Evolutionary conservation across 2,329 filamentous ascomycete genomes (phyloP).

Genomic region (Talaromyces sp.): DNA sequence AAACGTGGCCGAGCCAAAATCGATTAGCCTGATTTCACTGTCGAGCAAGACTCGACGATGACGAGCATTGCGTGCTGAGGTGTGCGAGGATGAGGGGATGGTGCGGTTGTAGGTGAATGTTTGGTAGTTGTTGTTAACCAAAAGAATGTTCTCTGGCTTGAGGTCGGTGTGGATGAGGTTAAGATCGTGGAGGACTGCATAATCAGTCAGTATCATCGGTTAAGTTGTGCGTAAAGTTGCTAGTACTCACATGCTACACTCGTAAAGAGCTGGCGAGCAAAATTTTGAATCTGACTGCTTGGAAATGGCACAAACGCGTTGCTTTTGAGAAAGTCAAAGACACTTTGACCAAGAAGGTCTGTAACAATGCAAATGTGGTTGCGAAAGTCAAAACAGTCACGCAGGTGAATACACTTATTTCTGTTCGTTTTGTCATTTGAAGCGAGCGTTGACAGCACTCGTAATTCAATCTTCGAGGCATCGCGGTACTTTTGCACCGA

Average conservation of each 20-base stretch:
- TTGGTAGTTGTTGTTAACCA: conserved; percentile 61
- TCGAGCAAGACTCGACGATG: conserved; percentile 61
- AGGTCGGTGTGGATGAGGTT: conserved; percentile 90
- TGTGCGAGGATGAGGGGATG: conserved; percentile 60
- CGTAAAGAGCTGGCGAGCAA: conserved; percentile 93
- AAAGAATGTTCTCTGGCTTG: conserved; percentile 64
- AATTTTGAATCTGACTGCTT: conserved; percentile 96
- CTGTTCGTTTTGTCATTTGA: conserved; percentile 88
- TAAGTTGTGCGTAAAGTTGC: not conserved
- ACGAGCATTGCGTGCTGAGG: conserved; percentile 53
- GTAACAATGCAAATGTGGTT: conserved; percentile 91
- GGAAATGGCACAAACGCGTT: conserved; percentile 96
- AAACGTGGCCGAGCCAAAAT: conserved; percentile 65
- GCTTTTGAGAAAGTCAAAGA: conserved; percentile 96
- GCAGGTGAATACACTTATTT: conserved; percentile 93
- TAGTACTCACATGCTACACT: conserved; percentile 83
- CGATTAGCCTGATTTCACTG: conserved; percentile 63
- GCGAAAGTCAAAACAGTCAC: conserved; percentile 94
- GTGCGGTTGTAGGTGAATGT: conserved; percentile 66
- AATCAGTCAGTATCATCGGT: conserved; percentile 21
- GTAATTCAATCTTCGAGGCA: conserved; percentile 87
- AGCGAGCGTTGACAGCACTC: conserved; percentile 85
- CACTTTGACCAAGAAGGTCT: conserved; percentile 80
- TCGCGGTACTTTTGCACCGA: conserved; percentile 98
- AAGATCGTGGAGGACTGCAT: conserved; percentile 82